A percentile compares a stretch with the other conserved stretches of the same genome.
Evolutionary conservation across 2,329 filamentous ascomycete genomes (phyloP).

Genomic region (Calonectria pseudoturangicola): DNA sequence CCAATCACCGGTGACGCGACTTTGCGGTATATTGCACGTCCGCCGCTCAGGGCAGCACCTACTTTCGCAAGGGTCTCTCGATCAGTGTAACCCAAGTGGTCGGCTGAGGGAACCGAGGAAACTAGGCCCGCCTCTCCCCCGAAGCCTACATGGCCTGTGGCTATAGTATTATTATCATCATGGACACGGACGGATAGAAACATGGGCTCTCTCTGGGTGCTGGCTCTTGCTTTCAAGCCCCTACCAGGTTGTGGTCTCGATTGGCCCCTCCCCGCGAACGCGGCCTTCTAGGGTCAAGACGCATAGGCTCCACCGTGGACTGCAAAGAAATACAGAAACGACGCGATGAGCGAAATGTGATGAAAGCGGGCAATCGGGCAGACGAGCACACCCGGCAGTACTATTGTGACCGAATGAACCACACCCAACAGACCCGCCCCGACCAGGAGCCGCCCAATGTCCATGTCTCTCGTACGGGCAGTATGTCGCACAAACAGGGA

Average conservation of each 20-base stretch:
- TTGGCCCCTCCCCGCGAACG: conserved; percentile 34
- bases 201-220: conserved; percentile 31
- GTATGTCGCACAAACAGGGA: conserved; percentile 45
- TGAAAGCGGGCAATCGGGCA: conserved; percentile 21
- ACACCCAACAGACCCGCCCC: conserved; percentile 31
- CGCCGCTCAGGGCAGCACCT: conserved; percentile 40
- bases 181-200: conserved; percentile 27
- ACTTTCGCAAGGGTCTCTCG: conserved; percentile 47
- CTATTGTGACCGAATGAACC: conserved; percentile 37
- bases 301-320: conserved; percentile 26
- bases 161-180: conserved; percentile 35
- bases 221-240: conserved; percentile 29
- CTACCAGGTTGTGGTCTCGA: conserved; percentile 28
- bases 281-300: conserved; percentile 32
- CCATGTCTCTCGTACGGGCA: conserved; percentile 34
- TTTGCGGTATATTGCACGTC: conserved; percentile 51
- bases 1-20: conserved; percentile 48
- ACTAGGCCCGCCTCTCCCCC: conserved; percentile 53
- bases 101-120: conserved; percentile 53
- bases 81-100: conserved; percentile 51
- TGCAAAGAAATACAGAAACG: conserved; percentile 24
- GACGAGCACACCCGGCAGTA: conserved; percentile 22
- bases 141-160: conserved; percentile 39
- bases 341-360: conserved; percentile 29
- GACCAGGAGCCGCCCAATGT: conserved; percentile 26